Evolutionary conservation across 1,284 basidiomycete genomes (phyloP).

Genomic region (Marasmius fiardii): DNA sequence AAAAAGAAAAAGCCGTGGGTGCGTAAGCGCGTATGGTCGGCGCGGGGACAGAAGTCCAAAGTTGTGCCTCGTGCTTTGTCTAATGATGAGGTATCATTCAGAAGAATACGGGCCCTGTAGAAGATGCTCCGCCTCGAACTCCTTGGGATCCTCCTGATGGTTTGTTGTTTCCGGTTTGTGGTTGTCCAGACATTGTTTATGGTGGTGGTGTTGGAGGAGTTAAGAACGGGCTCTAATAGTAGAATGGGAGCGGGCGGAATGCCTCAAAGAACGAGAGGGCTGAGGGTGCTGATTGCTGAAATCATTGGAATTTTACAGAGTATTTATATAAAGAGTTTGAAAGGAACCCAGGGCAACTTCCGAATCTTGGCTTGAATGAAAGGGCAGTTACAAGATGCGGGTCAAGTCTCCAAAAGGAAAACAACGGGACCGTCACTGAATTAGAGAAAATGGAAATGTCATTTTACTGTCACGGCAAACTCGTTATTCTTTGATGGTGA

Average conservation of each 20-base stretch:
- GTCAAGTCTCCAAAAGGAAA: constrained; percentile 10
- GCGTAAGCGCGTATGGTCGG: constrained; percentile 2
- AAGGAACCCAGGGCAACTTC: neutral
- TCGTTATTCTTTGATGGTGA: neutral
- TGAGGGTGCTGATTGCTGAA: neutral
- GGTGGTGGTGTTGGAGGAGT: neutral
- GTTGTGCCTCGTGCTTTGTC: neutral
- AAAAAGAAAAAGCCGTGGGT: too few species aligned
- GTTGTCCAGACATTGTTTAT: constrained; percentile 11
- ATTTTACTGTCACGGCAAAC: neutral
- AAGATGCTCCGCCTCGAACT: constrained; percentile 14
- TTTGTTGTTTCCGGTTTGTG: constrained; percentile 10
- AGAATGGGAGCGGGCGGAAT: neutral
- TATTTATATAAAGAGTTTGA: neutral
- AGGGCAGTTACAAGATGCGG: constrained; percentile 4
- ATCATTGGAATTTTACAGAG: neutral
- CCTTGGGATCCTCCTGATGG: constrained; percentile 2
- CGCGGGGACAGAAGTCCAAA: too few species aligned
- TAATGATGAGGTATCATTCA: constrained; percentile 22
- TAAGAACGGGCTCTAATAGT: neutral
- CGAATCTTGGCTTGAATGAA: constrained; percentile 1
- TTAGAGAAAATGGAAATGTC: neutral
- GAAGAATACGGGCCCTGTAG: constrained; percentile 37
- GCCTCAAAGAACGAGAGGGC: neutral
- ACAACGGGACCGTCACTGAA: constrained; percentile 7